A percentile compares a stretch with the other conserved stretches of the same genome.
phyloP scores from a whole-genome alignment of 2,329 filamentous ascomycete genomes.

The Rasamsonia emersonii region DNA sequence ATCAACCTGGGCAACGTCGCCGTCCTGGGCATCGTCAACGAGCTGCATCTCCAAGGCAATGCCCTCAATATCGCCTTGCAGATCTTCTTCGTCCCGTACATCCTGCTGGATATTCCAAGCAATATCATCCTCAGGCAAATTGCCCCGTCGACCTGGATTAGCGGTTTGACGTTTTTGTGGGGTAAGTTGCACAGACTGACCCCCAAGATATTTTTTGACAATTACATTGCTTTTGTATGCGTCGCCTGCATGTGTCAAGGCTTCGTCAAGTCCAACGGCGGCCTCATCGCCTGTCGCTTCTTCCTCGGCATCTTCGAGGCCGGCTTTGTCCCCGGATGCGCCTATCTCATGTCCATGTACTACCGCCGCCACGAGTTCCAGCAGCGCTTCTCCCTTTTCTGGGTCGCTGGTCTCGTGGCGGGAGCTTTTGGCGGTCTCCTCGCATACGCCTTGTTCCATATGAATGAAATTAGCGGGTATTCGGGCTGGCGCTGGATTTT shows the following conservation, averaged over 20 bases:
- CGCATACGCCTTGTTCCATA: slow-evolving; percentile 18
- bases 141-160: slow-evolving; percentile 16
- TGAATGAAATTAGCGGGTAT: slow-evolving; percentile 21
- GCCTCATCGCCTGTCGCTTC: slow-evolving; percentile 22
- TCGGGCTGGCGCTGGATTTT: slow-evolving; percentile 28
- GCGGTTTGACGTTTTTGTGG: slow-evolving; percentile 15
- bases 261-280: slow-evolving; percentile 20
- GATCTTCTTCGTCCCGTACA: slow-evolving; percentile 22
- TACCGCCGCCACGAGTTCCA: slow-evolving; percentile 30
- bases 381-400: slow-evolving; percentile 36
- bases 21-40: slow-evolving; percentile 14
- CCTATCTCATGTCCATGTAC: slow-evolving; percentile 21
- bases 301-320: slow-evolving; percentile 25
- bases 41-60: slow-evolving; percentile 14
- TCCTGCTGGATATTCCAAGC: slow-evolving; percentile 19
- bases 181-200: slow-evolving; percentile 8
- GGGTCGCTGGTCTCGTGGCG: slow-evolving; percentile 41
- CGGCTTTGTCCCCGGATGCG: slow-evolving; percentile 30
- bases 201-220: slow-evolving; percentile 2
- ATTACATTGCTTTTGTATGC: slow-evolving; percentile 2
- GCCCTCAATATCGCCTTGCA: slow-evolving; percentile 31
- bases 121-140: slow-evolving; percentile 20
- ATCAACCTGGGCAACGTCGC: slow-evolving; percentile 16
- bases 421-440: slow-evolving; percentile 37
- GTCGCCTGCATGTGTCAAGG: slow-evolving; percentile 21